These are phyloP conservation scores for Bipolaris victoriae DNA, from an alignment of 2,329 filamentous ascomycete genomes.

Conservation along the genomic window DNA sequence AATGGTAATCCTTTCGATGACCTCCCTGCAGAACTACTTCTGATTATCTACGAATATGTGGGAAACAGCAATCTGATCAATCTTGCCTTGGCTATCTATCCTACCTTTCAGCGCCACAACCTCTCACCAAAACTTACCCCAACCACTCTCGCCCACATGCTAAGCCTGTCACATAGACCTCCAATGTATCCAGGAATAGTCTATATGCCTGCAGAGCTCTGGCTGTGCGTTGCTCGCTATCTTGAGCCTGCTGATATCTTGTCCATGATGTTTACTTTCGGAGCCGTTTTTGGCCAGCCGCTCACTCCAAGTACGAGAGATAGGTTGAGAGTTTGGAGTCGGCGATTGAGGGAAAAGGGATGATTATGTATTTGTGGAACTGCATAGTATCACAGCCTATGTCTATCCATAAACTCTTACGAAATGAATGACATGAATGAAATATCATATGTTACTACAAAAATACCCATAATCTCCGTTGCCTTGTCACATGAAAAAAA, in stretches of 20 bases:
- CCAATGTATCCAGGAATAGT: constrained; percentile 3
- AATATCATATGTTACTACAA: neutral
- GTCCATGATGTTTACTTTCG: constrained; percentile 45
- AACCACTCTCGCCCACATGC: constrained; percentile 35
- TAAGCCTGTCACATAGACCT: constrained; percentile 6
- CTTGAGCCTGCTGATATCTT: constrained; percentile 48
- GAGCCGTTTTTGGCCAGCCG: constrained; percentile 23
- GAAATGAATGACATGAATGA: neutral
- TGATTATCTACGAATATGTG: constrained; percentile 53
- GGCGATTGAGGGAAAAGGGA: constrained; percentile 14
- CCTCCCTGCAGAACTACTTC: constrained; percentile 56
- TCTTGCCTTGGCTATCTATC: constrained; percentile 56
- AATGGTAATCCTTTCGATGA: constrained; percentile 38
- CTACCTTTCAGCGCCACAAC: constrained; percentile 49
- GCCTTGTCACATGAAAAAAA: neutral
- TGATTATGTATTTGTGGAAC: neutral
- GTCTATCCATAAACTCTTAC: neutral
- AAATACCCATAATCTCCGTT: neutral
- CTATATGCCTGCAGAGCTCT: constrained; percentile 51
- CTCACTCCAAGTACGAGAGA: constrained; percentile 20
- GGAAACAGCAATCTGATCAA: constrained; percentile 51
- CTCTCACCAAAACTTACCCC: constrained; percentile 39
- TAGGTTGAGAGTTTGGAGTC: constrained; percentile 25
- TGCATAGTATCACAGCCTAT: neutral
- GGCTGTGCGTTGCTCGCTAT: constrained; percentile 48